These are phyloP conservation scores for Beauveria sp. DNA, from an alignment of 2,329 filamentous ascomycete genomes.

Conservation along the genomic window DNA sequence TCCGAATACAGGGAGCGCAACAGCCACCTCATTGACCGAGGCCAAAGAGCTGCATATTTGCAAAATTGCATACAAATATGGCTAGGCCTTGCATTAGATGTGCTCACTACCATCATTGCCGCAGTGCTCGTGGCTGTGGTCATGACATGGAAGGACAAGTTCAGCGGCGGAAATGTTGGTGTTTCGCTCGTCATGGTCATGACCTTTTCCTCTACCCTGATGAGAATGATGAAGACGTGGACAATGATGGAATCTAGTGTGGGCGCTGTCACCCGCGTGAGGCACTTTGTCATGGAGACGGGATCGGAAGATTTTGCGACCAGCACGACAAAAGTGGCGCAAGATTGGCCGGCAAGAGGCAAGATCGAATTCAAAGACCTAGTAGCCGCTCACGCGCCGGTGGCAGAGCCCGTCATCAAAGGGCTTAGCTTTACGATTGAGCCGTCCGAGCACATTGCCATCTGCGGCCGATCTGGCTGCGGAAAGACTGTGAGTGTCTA, in stretches of 20 bases:
- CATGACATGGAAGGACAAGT: conserved; percentile 23
- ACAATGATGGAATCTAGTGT: conserved; percentile 22
- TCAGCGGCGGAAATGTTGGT: conserved; percentile 21
- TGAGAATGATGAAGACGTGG: conserved; percentile 26
- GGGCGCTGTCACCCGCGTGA: conserved; percentile 20
- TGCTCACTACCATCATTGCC: conserved; percentile 23
- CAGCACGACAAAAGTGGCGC: neutral
- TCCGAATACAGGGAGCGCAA: neutral
- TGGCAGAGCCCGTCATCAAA: neutral
- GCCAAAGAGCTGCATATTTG: neutral
- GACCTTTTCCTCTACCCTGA: conserved; percentile 20
- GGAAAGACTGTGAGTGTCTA: neutral
- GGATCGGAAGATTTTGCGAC: conserved; percentile 8
- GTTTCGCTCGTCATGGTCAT: conserved; percentile 21
- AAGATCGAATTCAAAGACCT: neutral
- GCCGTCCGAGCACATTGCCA: neutral
- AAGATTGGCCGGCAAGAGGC: neutral
- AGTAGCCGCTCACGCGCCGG: neutral
- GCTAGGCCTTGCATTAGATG: neutral
- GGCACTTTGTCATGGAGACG: conserved; percentile 12
- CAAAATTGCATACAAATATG: neutral
- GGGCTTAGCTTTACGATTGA: neutral
- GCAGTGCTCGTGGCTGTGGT: conserved; percentile 36
- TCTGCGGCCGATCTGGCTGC: neutral
- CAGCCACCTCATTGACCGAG: neutral